Conservation (phyloP, 257 asterid species). For the Lycium ferocissimum region DNA sequence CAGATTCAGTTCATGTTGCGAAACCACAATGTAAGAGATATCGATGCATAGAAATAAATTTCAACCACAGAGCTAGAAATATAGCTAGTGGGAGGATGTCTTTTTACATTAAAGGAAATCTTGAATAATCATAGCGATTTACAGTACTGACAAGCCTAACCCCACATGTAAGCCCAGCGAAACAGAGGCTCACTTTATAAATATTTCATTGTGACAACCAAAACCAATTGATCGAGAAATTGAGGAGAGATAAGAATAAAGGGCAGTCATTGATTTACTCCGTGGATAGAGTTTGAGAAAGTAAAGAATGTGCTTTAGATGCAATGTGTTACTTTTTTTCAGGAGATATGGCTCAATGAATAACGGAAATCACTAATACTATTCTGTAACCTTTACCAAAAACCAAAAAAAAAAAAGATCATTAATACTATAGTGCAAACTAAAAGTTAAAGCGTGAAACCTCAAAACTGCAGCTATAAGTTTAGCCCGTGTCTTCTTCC, state of each 20-base stretch:
- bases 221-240: neutral
- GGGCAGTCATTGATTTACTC: neutral
- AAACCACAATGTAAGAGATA: neutral
- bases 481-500: neutral
- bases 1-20: neutral
- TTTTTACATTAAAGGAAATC: neutral
- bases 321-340: slow-evolving; percentile 14
- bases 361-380: neutral
- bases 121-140: neutral
- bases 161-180: slow-evolving; percentile 12
- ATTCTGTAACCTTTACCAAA: too few relatives aligned
- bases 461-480: slow-evolving; percentile 15
- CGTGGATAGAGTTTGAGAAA: neutral
- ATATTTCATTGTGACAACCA: neutral
- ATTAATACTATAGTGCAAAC: slow-evolving; percentile 3
- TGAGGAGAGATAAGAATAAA: neutral
- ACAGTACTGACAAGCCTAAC: slow-evolving; percentile 18
- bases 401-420: too few relatives aligned
- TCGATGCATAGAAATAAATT: neutral
- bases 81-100: slow-evolving; percentile 10
- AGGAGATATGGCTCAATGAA: slow-evolving; percentile 6
- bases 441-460: neutral
- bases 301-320: neutral
- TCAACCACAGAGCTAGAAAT: slow-evolving; percentile 16
- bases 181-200: neutral